Conservation (phyloP, 352 stramenopile species). For the Pythium aristosporum region DNA sequence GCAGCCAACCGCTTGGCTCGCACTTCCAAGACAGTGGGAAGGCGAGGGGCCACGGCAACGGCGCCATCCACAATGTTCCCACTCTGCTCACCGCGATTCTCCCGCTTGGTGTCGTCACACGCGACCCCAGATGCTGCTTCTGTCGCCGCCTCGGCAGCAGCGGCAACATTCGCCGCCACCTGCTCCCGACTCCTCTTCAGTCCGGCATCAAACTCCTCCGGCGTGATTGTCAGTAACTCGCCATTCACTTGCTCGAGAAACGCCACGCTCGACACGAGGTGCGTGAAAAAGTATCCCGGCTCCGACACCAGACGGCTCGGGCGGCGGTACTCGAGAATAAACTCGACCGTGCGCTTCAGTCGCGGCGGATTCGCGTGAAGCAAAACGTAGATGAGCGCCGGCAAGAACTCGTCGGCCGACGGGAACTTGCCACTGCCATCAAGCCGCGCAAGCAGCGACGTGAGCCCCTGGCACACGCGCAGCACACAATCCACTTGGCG, state of each 20-base stretch:
- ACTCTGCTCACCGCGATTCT: slow-evolving; percentile 1
- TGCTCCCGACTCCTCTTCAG: slow-evolving; percentile 40
- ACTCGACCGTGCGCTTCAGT: slow-evolving; percentile 86
- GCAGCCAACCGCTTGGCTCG: slow-evolving; percentile 36
- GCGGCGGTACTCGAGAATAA: slow-evolving; percentile 82
- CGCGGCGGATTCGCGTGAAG: slow-evolving; percentile 80
- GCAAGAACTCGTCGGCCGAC: slow-evolving; percentile 91
- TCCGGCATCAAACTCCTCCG: slow-evolving; percentile 71
- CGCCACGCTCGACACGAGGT: slow-evolving; percentile 80
- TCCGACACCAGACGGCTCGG: slow-evolving; percentile 80
- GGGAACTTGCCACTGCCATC: slow-evolving; percentile 48
- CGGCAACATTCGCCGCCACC: slow-evolving; percentile 7
- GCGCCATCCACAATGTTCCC: no score
- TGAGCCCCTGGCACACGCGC: slow-evolving; percentile 72
- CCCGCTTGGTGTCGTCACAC: neutral
- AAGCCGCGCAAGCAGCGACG: slow-evolving; percentile 45
- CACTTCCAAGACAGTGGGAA: slow-evolving; percentile 43
- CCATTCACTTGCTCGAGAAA: slow-evolving; percentile 80
- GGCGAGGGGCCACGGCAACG: slow-evolving; percentile 4
- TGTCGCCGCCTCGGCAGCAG: neutral
- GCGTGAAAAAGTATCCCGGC: slow-evolving; percentile 92
- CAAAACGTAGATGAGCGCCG: slow-evolving; percentile 89
- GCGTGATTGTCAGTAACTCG: slow-evolving; percentile 65
- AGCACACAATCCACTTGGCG: slow-evolving; percentile 87
- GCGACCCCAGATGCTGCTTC: neutral